Conservation (phyloP, 1,284 basidiomycete genomes). For the Cerrena zonata region DNA sequence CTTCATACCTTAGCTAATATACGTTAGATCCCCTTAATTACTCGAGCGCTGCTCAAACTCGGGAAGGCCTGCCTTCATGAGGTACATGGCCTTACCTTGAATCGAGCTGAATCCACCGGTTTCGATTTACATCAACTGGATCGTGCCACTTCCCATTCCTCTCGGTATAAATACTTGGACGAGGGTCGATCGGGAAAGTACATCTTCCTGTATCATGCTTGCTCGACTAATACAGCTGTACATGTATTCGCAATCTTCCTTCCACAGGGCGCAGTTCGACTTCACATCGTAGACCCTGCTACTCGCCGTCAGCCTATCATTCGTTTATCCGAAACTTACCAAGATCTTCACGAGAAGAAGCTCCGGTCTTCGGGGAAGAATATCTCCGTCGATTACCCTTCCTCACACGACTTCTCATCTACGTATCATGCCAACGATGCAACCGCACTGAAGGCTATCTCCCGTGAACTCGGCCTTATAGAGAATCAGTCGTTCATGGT, state of each 20-base stretch:
- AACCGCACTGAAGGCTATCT: slow-evolving; percentile 82
- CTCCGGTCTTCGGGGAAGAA: slow-evolving; percentile 35
- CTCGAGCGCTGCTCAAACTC: slow-evolving; percentile 79
- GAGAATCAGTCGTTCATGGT: slow-evolving; percentile 71
- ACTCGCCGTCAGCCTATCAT: slow-evolving; percentile 78
- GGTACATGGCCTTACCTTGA: slow-evolving; percentile 69
- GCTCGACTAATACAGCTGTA: slow-evolving; percentile 64
- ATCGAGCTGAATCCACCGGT: slow-evolving; percentile 77
- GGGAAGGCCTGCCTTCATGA: slow-evolving; percentile 79
- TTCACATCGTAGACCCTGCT: slow-evolving; percentile 89
- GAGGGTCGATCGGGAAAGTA: slow-evolving; percentile 73
- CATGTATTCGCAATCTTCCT: slow-evolving; percentile 91
- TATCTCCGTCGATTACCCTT: slow-evolving; percentile 63
- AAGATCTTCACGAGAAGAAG: slow-evolving; percentile 48
- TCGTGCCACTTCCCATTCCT: slow-evolving; percentile 50
- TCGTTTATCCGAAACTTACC: slow-evolving; percentile 73
- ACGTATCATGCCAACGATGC: slow-evolving; percentile 77
- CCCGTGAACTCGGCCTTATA: slow-evolving; percentile 75
- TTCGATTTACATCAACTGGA: slow-evolving; percentile 85
- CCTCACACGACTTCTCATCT: slow-evolving; percentile 65
- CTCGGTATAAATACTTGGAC: slow-evolving; percentile 72
- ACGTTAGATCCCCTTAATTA: slow-evolving; percentile 72
- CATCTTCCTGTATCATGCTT: slow-evolving; percentile 89
- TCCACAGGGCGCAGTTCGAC: slow-evolving; percentile 63
- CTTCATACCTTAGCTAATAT: slow-evolving; percentile 9